Conservation (phyloP, 2,329 filamentous ascomycete genomes). For the Diplodia scrobiculata region DNA sequence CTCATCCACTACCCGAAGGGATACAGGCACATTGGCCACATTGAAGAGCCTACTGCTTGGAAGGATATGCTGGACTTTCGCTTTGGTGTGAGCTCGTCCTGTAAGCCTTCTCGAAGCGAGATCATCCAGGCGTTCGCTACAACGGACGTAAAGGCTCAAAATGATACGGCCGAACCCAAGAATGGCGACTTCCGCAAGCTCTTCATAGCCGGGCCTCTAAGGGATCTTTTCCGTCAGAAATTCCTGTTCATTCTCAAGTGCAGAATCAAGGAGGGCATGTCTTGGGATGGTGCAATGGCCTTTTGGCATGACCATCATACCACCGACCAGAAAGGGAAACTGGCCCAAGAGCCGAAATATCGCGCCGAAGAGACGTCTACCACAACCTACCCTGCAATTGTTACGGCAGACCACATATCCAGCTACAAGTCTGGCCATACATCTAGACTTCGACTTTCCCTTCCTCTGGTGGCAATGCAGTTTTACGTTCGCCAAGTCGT, state of each 20-base stretch:
- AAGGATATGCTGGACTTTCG: conserved; percentile 57
- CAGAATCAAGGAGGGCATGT: conserved; percentile 54
- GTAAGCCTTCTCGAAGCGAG: conserved; percentile 67
- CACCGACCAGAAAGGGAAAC: conserved; percentile 25
- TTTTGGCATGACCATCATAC: conserved; percentile 39
- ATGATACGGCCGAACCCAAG: neutral
- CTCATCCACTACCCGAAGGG: conserved; percentile 65
- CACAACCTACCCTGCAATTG: conserved; percentile 48
- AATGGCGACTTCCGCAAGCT: conserved; percentile 55
- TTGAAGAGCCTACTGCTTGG: conserved; percentile 31
- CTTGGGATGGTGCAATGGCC: conserved; percentile 69
- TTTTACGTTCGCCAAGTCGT: conserved; percentile 76
- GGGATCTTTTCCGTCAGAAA: conserved; percentile 66
- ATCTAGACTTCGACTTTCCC: conserved; percentile 47
- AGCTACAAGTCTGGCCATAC: conserved; percentile 33
- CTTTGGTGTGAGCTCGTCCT: conserved; percentile 68
- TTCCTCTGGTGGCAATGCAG: conserved; percentile 67
- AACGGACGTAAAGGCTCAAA: conserved; percentile 24
- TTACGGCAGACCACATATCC: conserved; percentile 56
- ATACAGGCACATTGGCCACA: conserved; percentile 62
- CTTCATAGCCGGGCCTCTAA: conserved; percentile 72
- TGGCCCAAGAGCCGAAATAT: conserved; percentile 31
- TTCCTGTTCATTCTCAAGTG: conserved; percentile 66
- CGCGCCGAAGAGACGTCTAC: conserved; percentile 24
- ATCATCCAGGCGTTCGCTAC: conserved; percentile 56